A percentile compares a stretch with the other conserved stretches of the same genome.
phyloP scores from a whole-genome alignment of 164 flowering plant species.

The Platanus orientalis region DNA sequence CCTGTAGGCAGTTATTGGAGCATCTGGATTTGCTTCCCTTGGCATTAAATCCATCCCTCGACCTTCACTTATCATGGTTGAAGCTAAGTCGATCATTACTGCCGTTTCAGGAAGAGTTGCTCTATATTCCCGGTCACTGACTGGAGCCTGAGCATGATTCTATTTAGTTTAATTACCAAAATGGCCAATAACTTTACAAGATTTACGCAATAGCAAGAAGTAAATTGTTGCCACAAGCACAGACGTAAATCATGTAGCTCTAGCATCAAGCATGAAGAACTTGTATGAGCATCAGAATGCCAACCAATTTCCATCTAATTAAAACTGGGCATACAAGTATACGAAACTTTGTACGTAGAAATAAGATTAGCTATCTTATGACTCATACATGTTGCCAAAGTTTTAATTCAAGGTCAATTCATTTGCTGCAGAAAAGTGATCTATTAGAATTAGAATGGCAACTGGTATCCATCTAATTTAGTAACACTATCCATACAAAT shows the following conservation, averaged over 20 bases:
- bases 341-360: neutral
- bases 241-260: neutral
- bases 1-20: constrained; percentile 95
- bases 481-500: neutral
- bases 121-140: constrained; percentile 87
- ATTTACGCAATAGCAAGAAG: neutral
- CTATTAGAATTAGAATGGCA: neutral
- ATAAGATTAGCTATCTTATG: too few relatives aligned
- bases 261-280: neutral
- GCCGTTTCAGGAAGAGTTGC: constrained; percentile 97
- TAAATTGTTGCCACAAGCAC: constrained; percentile 1
- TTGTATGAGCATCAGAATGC: neutral
- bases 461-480: neutral
- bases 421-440: too few relatives aligned
- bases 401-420: too few relatives aligned
- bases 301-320: neutral
- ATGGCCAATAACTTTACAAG: constrained; percentile 2
- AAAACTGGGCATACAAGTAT: neutral
- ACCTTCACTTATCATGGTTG: constrained; percentile 81
- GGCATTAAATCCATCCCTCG: constrained; percentile 86
- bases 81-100: constrained; percentile 88
- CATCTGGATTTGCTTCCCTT: constrained; percentile 67
- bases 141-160: constrained; percentile 80
- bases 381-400: too few relatives aligned
- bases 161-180: constrained; percentile 11